Evolutionary conservation across 805 yeast species (phyloP), one percentile per base, ranked within the genome.

Genomic region (Saccharomyces jurei): DNA sequence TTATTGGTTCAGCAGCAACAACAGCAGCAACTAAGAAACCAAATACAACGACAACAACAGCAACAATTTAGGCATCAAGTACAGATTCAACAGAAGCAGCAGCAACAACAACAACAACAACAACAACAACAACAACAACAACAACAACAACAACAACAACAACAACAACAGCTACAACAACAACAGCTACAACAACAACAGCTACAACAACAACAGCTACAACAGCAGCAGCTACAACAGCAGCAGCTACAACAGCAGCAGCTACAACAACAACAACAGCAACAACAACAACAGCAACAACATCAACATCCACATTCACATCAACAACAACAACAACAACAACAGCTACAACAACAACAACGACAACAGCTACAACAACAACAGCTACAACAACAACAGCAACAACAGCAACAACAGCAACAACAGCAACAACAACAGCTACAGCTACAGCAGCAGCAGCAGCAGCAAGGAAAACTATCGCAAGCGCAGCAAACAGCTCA

Each of bases 211-310:
- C 60, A 54, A 44, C 56, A 22, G 46, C 63, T 60, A 27, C 62
- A 56, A 50, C 55, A 46, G 49, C 69, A 59, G 49, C 63, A 65
- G n/a, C 66, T 53, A 50, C 63, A 56, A 41, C 69, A 59, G 11
- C 58, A 50, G 13, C 54, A 31, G 41, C 47, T 46, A 47, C 58
- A 29, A 17, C 57, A 50, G 50, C 26, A 25, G 4, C 26, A 25
- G 3, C 26, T 25, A 25, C 26, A 25, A 4, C 26, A 2, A 25
- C 26, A 2, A 4, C 26, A n/a, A n/a, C n/a, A n/a, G n/a, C 69
- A 59, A 49, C 63, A 65, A n/a, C 66, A 54, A 51, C 63, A 56
- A 41, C 48, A 48, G 47, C 58, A 29, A 17, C 58, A 50, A 50
- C 50, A 60, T 22, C 59, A 64, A 8, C 61, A 63, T 2, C 64